These are phyloP conservation scores for Sodiomyces alkalinus DNA, from an alignment of 2,329 filamentous ascomycete species.

Conservation along the genomic window DNA sequence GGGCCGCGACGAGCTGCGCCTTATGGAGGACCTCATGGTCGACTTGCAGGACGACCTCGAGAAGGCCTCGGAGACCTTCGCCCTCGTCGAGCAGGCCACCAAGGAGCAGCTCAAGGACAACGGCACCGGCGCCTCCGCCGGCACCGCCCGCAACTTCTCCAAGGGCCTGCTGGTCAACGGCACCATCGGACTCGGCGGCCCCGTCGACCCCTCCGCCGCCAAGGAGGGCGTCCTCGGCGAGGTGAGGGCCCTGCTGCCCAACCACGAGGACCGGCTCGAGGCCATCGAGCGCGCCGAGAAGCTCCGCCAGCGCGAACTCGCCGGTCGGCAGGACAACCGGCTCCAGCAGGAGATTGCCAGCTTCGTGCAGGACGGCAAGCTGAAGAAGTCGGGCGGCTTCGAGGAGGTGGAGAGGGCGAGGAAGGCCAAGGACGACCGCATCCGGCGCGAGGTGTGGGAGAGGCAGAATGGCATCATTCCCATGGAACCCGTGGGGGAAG, in stretches of 20 bases:
- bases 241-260: conserved; percentile 82
- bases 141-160: conserved; percentile 39
- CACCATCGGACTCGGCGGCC: conserved; percentile 35
- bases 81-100: conserved; percentile 92
- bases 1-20: conserved; percentile 82
- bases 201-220: conserved; percentile 57
- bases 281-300: conserved; percentile 97
- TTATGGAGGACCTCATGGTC: conserved; percentile 88
- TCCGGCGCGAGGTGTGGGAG: conserved; percentile 66
- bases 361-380: conserved; percentile 78
- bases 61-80: conserved; percentile 86
- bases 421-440: conserved; percentile 73
- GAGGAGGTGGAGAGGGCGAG: conserved; percentile 84
- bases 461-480: conserved; percentile 41
- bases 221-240: conserved; percentile 88
- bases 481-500: conserved; percentile 12
- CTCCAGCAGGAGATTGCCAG: conserved; percentile 72
- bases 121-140: conserved; percentile 33
- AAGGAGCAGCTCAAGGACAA: conserved; percentile 85
- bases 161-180: conserved; percentile 34
- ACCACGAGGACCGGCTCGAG: conserved; percentile 84
- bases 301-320: conserved; percentile 75
- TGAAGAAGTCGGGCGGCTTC: conserved; percentile 92
- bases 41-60: conserved; percentile 91
- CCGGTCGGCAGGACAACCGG: conserved; percentile 55